Conservation (phyloP, 140 eudicot genomes). For the Senecio squalidus region DNA sequence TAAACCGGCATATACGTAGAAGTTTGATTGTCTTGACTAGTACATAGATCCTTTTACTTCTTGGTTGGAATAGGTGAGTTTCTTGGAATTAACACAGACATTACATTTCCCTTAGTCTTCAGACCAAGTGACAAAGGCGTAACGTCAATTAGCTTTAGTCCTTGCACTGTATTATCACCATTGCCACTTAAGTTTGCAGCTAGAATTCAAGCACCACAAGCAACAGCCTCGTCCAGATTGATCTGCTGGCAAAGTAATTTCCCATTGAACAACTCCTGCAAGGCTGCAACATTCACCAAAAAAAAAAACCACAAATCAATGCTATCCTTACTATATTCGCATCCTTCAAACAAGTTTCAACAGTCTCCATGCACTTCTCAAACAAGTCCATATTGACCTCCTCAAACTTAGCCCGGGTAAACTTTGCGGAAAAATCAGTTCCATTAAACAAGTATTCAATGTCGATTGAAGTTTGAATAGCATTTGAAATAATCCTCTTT, state of each 20-base stretch:
- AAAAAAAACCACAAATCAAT: constrained; percentile 20
- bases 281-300: constrained; percentile 20
- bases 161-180: constrained; percentile 9
- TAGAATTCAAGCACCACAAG: constrained; percentile 19
- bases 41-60: neutral
- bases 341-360: neutral
- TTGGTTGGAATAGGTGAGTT: constrained; percentile 28
- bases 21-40: neutral
- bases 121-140: constrained; percentile 29
- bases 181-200: constrained; percentile 15
- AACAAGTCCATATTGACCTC: constrained; percentile 26
- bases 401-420: constrained; percentile 20
- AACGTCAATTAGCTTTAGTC: constrained; percentile 14
- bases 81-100: constrained; percentile 7
- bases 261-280: constrained; percentile 21
- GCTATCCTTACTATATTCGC: constrained; percentile 2
- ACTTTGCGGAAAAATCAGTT: constrained; percentile 19
- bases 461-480: neutral
- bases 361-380: constrained; percentile 14
- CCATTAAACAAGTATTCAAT: constrained; percentile 16
- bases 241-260: constrained; percentile 16
- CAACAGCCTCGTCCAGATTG: constrained; percentile 30
- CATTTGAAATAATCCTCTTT: constrained; percentile 19
- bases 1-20: neutral
- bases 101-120: neutral